A percentile compares a stretch with the other conserved stretches of the same genome.
Conservation (phyloP, 2,329 filamentous ascomycete genomes). For the Aspergillus spinulosporus region DNA sequence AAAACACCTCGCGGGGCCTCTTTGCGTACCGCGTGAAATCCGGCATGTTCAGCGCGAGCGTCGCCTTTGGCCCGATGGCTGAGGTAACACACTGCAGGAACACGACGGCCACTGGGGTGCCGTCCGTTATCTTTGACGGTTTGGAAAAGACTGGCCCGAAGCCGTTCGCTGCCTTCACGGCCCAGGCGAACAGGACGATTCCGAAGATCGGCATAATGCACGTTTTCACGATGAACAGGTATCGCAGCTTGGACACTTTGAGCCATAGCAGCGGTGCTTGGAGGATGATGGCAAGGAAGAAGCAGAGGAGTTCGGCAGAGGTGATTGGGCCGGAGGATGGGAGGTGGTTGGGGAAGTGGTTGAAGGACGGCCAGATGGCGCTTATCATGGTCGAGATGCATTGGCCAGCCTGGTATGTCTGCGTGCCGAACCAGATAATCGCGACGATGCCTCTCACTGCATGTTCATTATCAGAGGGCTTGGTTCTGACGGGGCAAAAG, state of each 20-base stretch:
- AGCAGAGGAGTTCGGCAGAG: slow-evolving; percentile 15
- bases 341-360: slow-evolving; percentile 14
- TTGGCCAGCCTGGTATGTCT: slow-evolving; percentile 16
- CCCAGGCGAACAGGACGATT: slow-evolving; percentile 16
- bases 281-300: slow-evolving; percentile 17
- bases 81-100: slow-evolving; percentile 6
- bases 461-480: no score
- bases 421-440: slow-evolving; percentile 20
- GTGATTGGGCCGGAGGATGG: slow-evolving; percentile 9
- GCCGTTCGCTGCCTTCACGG: slow-evolving; percentile 14
- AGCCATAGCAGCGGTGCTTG: slow-evolving; percentile 14
- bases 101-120: slow-evolving; percentile 15
- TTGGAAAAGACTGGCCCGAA: slow-evolving; percentile 18
- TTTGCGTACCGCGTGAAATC: slow-evolving; percentile 19
- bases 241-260: slow-evolving; percentile 12
- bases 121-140: slow-evolving; percentile 14
- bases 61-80: background rate
- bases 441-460: slow-evolving; percentile 17
- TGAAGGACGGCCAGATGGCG: slow-evolving; percentile 20
- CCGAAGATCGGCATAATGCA: slow-evolving; percentile 19
- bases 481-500: no score
- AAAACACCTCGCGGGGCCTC: slow-evolving; percentile 9
- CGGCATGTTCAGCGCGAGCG: slow-evolving; percentile 7
- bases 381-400: slow-evolving; percentile 16
- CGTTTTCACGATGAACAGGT: slow-evolving; percentile 17